Conservation (phyloP, 352 stramenopile species). For the Globisporangium nunn region DNA sequence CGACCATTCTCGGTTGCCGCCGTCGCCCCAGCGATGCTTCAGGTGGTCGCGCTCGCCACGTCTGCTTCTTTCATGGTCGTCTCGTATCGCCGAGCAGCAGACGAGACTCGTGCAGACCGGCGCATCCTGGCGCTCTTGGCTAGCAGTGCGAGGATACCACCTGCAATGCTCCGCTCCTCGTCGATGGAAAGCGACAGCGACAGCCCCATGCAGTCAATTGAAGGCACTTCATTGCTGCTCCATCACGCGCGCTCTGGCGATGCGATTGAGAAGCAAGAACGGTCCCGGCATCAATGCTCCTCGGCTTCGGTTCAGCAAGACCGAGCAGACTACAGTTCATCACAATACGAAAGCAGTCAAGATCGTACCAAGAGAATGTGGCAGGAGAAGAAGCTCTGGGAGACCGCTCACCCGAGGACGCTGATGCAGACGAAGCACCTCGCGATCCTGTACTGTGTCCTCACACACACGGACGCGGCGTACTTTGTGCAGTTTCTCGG, state of each 20-base stretch:
- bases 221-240: background rate
- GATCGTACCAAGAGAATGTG: constrained; percentile 17
- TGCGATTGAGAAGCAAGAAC: constrained; percentile 1
- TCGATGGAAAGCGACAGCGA: constrained; percentile 12
- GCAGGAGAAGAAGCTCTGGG: constrained; percentile 37
- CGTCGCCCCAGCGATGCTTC: constrained; percentile 12
- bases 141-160: constrained; percentile 8
- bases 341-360: constrained; percentile 1
- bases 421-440: constrained; percentile 47
- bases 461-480: constrained; percentile 22
- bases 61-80: constrained; percentile 59
- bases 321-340: background rate
- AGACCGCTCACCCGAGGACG: constrained; percentile 22
- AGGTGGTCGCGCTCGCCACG: constrained; percentile 29
- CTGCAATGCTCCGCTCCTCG: background rate
- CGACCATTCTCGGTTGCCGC: background rate
- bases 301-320: constrained; percentile 1
- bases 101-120: constrained; percentile 30
- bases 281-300: constrained; percentile 7
- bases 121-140: constrained; percentile 21
- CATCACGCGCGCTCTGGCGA: constrained; percentile 3
- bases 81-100: constrained; percentile 51
- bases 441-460: constrained; percentile 36
- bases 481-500: constrained; percentile 21
- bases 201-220: constrained; percentile 5